These are phyloP conservation scores for Lupinus albus DNA, from an alignment of 306 rosid species.

Conservation along the genomic window DNA sequence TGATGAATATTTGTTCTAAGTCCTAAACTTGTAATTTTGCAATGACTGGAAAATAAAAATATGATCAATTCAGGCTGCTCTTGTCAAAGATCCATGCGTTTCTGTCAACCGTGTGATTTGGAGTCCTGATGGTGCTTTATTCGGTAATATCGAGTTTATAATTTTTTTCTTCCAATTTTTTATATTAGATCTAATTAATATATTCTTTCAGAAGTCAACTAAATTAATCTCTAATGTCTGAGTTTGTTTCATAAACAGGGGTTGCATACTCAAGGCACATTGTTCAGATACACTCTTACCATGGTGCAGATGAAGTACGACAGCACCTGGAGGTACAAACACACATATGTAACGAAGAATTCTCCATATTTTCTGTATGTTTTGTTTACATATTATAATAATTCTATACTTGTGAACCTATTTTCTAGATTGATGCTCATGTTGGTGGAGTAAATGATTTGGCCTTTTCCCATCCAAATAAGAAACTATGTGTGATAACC, in stretches of 20 bases:
- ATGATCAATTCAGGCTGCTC: conserved; percentile 69
- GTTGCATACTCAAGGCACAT: conserved; percentile 90
- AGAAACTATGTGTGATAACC: conserved; percentile 82
- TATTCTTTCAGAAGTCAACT: no score
- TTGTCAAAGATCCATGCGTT: conserved; percentile 90
- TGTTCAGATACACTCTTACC: conserved; percentile 76
- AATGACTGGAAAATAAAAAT: conserved; percentile 35
- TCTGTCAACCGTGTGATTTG: conserved; percentile 97
- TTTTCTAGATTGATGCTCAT: conserved; percentile 82
- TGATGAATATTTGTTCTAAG: conserved; percentile 19
- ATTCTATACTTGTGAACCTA: conserved; percentile 20
- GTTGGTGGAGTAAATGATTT: conserved; percentile 85
- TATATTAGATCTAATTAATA: no score
- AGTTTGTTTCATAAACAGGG: conserved; percentile 52
- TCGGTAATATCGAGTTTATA: conserved; percentile 61
- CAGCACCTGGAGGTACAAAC: conserved; percentile 76
- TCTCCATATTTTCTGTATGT: no score
- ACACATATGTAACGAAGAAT: no score
- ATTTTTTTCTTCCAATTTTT: conserved; percentile 18
- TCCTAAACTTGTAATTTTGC: conserved; percentile 18
- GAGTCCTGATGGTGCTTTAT: conserved; percentile 95
- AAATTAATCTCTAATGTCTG: not conserved
- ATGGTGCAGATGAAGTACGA: conserved; percentile 62
- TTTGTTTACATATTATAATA: not conserved
- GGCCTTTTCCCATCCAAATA: conserved; percentile 83